Percentiles rank a stretch among this genome's conserved stretches.
Conservation (phyloP, 768 basidiomycete genomes). For the Coprinopsis cinerea region DNA sequence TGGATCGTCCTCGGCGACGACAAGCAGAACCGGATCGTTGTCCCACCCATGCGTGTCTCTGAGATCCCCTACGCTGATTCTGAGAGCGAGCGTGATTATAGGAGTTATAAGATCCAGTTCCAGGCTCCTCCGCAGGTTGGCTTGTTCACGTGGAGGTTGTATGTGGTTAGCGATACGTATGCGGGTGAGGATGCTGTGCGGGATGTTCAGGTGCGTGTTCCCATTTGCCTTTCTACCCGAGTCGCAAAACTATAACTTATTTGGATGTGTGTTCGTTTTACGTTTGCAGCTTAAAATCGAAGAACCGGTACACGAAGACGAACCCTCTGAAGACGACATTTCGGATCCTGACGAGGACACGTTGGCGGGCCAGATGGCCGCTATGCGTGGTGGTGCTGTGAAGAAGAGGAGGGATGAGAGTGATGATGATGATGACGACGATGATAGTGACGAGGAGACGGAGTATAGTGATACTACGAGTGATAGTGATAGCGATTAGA, state of each 20-base stretch:
- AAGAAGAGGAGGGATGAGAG: slow-evolving; percentile 54
- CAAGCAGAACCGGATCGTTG: slow-evolving; percentile 77
- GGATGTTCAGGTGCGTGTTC: slow-evolving; percentile 62
- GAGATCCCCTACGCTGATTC: slow-evolving; percentile 67
- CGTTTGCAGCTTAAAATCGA: slow-evolving; percentile 78
- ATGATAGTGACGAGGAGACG: slow-evolving; percentile 45
- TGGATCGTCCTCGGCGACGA: slow-evolving; percentile 89
- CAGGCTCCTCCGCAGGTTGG: slow-evolving; percentile 86
- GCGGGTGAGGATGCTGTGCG: slow-evolving; percentile 71
- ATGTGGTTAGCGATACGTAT: slow-evolving; percentile 83
- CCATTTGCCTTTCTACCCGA: background rate
- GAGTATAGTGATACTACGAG: slow-evolving; percentile 27
- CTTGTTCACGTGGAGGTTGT: slow-evolving; percentile 83
- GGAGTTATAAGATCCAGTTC: slow-evolving; percentile 89
- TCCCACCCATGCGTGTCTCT: slow-evolving; percentile 76
- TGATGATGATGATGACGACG: slow-evolving; percentile 47
- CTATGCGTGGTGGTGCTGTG: slow-evolving; percentile 84
- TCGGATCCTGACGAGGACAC: slow-evolving; percentile 97
- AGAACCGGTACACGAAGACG: slow-evolving; percentile 54
- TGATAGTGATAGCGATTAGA: slow-evolving; percentile 23
- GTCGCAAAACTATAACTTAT: background rate
- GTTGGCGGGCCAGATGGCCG: slow-evolving; percentile 95
- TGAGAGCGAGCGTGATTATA: slow-evolving; percentile 48
- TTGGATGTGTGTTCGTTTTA: slow-evolving; percentile 11
- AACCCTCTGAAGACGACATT: slow-evolving; percentile 81